Base-by-base conservation (phyloP, 2,329 filamentous ascomycete species). In the Dothideomycetidae sp. region DNA sequence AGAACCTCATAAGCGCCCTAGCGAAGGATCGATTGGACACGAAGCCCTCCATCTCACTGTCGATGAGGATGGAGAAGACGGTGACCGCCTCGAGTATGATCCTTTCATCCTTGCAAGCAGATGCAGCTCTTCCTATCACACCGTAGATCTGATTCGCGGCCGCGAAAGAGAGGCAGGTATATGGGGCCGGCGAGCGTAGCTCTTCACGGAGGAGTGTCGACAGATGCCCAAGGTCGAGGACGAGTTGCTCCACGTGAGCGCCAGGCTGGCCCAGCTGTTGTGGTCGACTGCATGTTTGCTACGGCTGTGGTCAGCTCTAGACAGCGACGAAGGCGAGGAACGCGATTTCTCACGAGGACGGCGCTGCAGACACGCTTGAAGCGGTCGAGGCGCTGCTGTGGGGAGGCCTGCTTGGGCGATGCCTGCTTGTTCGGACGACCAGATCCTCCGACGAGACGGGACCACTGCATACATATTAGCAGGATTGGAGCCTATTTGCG, bases 31-130 rank as follows among this genome's bases (percentile, higher is more conserved):
- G 73, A 52, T 81, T 92, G 53, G 92, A 82, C 33, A 94, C 74
- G 52, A 96, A 92, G 23, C 85, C 84, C 54, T 94, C 90, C 60
- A 94, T 86, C 58, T 96, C 90, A 56, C 85, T 90, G 60, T 98
- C 90, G 50, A 96, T 82, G 45, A 98, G 70, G 11, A 84, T 85
- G 40, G 83, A 84, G 58, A 94, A 94, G 53, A 94, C 77, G 29
- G 78, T 67, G 26, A 93, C 80, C 16, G 82, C 81, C 52, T 88
- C 81, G 46, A 79, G 77, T 48, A 96, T 79, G 52, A 94, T 78
- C 53, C 75, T 78, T 50, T 92, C 81, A 57, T 93, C 81, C 55
- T 83, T 79, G 19, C 81, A 85, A 0, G 79, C 78, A 2, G 82
- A 75, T 2, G 86, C 85, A 48, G 96, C 85, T 61, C 93, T 85